These are phyloP conservation scores for Metschnikowia bowlesiae DNA, from an alignment of 805 yeast species.

Conservation along the genomic window DNA sequence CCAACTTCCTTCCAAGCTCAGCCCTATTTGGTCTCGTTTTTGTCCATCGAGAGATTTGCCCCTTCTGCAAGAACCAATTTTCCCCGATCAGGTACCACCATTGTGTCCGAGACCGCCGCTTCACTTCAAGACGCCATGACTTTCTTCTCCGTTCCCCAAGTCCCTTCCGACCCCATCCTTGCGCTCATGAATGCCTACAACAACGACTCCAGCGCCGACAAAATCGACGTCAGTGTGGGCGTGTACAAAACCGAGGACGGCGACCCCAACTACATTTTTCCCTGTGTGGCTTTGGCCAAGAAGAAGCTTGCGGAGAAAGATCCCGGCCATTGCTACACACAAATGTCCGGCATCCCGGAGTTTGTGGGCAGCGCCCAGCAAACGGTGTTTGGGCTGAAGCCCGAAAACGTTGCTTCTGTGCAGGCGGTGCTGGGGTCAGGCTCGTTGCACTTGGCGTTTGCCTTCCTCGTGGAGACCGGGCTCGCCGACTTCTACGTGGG, in stretches of 20 bases:
- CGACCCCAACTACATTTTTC: constrained; percentile 29
- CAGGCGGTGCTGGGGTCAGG: constrained; percentile 44
- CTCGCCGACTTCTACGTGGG: constrained; percentile 30
- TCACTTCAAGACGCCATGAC: background rate
- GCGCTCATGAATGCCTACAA: constrained; percentile 13
- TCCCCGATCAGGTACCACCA: background rate
- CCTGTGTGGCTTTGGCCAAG: constrained; percentile 36
- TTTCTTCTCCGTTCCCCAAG: constrained; percentile 8
- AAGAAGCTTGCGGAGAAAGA: constrained; percentile 25
- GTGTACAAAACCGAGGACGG: constrained; percentile 43
- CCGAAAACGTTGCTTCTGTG: constrained; percentile 29
- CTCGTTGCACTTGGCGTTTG: constrained; percentile 35
- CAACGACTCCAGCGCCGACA: constrained; percentile 27
- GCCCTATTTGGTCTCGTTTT: too few species aligned
- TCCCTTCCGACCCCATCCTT: constrained; percentile 17
- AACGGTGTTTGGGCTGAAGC: constrained; percentile 33
- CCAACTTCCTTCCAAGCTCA: background rate
- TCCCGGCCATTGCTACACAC: constrained; percentile 44
- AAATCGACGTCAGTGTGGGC: constrained; percentile 42
- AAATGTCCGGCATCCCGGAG: constrained; percentile 38
- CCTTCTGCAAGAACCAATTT: too few species aligned
- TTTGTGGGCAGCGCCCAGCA: constrained; percentile 31
- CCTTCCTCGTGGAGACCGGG: constrained; percentile 19
- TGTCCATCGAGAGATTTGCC: too few species aligned
- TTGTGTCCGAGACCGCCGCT: background rate